Conservation (phyloP, 129 eudicot species). For the Cynara cardunculus region DNA sequence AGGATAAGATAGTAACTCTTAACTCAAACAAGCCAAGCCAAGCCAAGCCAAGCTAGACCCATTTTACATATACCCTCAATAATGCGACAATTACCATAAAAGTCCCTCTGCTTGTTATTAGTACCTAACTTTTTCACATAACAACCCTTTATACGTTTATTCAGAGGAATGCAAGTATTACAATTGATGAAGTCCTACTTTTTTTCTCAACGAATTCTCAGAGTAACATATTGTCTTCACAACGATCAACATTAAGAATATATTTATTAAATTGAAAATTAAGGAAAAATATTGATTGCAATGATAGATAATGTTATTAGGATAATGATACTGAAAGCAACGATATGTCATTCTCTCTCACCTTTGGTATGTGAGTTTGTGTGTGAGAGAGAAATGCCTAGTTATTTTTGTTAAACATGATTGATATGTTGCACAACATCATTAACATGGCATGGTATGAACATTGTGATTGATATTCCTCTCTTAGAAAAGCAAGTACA, state of each 20-base stretch:
- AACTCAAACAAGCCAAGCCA: not conserved
- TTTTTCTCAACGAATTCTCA: not conserved
- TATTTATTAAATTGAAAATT: not conserved
- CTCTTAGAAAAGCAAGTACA: not conserved
- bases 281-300: not conserved
- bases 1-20: too few species aligned
- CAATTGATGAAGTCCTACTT: slow-evolving; percentile 1
- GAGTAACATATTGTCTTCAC: not conserved
- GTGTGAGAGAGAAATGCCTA: not conserved
- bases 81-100: not conserved
- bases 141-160: not conserved
- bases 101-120: not conserved
- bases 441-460: not conserved
- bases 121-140: not conserved
- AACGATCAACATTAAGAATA: not conserved
- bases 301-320: not conserved
- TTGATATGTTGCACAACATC: not conserved
- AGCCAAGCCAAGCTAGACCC: not conserved
- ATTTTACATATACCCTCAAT: not conserved
- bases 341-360: not conserved
- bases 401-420: not conserved
- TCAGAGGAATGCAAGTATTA: not conserved
- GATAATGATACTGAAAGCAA: not conserved
- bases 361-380: not conserved
- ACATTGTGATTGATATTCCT: not conserved